Conservation (phyloP, 176 grass and related monocot species). For the Bromus sterilis region DNA sequence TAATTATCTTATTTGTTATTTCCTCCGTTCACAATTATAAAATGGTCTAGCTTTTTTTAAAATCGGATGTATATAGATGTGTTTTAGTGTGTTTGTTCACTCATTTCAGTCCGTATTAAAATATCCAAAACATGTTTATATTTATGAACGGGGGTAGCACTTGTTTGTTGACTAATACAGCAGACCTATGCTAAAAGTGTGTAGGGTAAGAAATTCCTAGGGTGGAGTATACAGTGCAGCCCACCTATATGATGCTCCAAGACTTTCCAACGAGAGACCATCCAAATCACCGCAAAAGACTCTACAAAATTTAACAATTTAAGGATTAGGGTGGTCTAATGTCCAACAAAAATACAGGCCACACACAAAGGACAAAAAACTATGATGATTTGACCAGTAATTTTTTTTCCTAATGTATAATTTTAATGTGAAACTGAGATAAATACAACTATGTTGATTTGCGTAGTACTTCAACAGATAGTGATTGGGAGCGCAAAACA, state of each 20-base stretch:
- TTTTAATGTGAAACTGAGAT: neutral
- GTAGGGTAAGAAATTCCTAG: neutral
- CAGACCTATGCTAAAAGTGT: neutral
- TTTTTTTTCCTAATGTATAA: neutral
- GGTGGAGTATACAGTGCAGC: neutral
- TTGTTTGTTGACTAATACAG: slow-evolving; percentile 1
- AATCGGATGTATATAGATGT: too few relatives aligned
- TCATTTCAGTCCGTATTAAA: too few relatives aligned
- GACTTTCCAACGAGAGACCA: slow-evolving; percentile 11
- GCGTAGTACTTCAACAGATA: neutral
- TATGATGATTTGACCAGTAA: neutral
- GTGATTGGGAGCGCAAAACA: neutral
- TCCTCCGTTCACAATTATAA: too few relatives aligned
- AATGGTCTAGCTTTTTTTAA: too few relatives aligned
- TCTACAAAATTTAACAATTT: slow-evolving; percentile 26
- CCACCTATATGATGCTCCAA: slow-evolving; percentile 24
- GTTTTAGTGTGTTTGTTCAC: too few relatives aligned
- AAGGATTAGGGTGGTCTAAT: slow-evolving; percentile 24
- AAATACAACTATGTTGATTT: neutral
- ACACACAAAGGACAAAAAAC: slow-evolving; percentile 6
- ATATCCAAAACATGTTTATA: too few relatives aligned
- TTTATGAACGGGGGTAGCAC: too few relatives aligned
- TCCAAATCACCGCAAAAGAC: slow-evolving; percentile 28
- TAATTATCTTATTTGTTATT: neutral
- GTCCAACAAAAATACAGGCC: slow-evolving; percentile 1